Evolutionary conservation across 305 asterid genomes (phyloP).

Genomic region (Fraxinus sp.): DNA sequence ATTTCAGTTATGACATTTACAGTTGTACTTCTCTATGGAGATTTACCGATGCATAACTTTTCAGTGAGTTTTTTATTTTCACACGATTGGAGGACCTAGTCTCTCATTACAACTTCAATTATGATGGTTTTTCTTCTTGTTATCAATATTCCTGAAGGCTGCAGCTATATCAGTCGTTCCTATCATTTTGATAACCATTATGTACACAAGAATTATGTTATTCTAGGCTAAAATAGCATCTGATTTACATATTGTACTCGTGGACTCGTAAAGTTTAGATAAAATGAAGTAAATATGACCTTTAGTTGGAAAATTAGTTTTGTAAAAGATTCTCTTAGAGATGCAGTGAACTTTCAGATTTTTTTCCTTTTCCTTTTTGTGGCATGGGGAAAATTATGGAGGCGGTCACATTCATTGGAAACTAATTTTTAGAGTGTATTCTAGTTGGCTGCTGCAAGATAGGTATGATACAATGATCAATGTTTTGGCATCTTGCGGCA

Average conservation of each 20-base stretch:
- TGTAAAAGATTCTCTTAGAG: not conserved
- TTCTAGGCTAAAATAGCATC: not conserved
- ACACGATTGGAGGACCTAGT: not conserved
- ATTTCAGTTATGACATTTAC: not conserved
- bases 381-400: not conserved
- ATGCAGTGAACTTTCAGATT: not conserved
- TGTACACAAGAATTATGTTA: not conserved
- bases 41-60: not conserved
- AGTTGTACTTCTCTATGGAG: not conserved
- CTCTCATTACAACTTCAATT: not conserved
- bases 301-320: not conserved
- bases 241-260: not conserved
- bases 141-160: constrained; percentile 1
- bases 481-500: not conserved
- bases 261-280: not conserved
- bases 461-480: not conserved
- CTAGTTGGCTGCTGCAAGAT: not conserved
- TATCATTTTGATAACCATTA: not conserved
- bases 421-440: not conserved
- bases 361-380: not conserved
- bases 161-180: not conserved
- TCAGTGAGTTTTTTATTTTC: not conserved
- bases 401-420: not conserved
- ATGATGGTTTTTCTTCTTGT: not conserved
- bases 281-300: not conserved